Percentiles rank a stretch among this genome's conserved stretches.
Evolutionary conservation across 192 early-diverging fungal genomes (phyloP).

Genomic region (Coemansia sp.): DNA sequence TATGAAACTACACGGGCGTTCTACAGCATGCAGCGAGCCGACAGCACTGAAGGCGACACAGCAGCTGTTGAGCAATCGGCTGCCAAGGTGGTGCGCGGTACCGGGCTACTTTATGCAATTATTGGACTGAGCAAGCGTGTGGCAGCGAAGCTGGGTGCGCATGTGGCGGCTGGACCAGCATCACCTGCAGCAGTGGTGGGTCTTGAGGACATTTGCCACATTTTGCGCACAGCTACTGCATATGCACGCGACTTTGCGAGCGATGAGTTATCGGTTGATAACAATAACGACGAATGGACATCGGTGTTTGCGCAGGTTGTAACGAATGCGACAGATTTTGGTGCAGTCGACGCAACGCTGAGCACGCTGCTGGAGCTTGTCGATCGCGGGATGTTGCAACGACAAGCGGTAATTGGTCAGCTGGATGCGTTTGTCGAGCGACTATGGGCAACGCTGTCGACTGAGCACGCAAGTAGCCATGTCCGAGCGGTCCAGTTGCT

Average conservation of each 20-base stretch:
- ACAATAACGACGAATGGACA: slow-evolving; percentile 21
- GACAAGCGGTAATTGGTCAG: background rate
- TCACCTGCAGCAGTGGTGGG: slow-evolving; percentile 9
- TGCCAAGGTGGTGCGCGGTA: slow-evolving; percentile 28
- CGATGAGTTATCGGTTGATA: background rate
- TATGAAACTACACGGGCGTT: slow-evolving; percentile 28
- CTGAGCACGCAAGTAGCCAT: slow-evolving; percentile 58
- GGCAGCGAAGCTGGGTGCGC: slow-evolving; percentile 16
- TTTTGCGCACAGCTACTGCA: slow-evolving; percentile 21
- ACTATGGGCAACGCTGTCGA: slow-evolving; percentile 68
- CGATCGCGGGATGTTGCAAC: slow-evolving; percentile 16
- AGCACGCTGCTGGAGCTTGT: slow-evolving; percentile 32
- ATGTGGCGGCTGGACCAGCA: background rate
- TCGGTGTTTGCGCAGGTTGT: slow-evolving; percentile 22
- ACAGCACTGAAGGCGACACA: background rate
- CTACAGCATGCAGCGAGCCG: slow-evolving; percentile 22
- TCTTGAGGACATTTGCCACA: slow-evolving; percentile 40
- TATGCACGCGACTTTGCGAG: slow-evolving; percentile 26
- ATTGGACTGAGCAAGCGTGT: slow-evolving; percentile 24
- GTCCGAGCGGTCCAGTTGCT: slow-evolving; percentile 63
- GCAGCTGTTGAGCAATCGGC: slow-evolving; percentile 22
- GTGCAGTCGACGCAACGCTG: slow-evolving; percentile 17
- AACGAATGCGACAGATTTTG: slow-evolving; percentile 13
- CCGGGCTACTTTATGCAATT: slow-evolving; percentile 30
- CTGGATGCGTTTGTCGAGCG: slow-evolving; percentile 31